Conservation (phyloP, 495 filamentous ascomycete genomes). For the Cercophora sp. region DNA sequence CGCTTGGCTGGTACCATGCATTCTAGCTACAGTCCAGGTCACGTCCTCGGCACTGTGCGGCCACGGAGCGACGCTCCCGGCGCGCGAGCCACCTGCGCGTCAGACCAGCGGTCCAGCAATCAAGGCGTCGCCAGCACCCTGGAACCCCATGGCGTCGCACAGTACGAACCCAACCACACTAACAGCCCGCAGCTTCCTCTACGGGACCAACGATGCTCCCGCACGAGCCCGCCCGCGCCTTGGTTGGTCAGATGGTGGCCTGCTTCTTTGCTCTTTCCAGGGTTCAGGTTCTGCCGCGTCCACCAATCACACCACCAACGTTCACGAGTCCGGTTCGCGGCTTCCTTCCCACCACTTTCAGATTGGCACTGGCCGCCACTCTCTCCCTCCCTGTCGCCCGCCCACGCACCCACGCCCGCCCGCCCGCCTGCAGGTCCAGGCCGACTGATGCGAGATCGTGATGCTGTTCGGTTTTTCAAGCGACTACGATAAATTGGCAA, state of each 20-base stretch:
- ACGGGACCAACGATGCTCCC: conserved; percentile 21
- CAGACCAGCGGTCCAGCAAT: conserved; percentile 2
- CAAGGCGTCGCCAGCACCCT: conserved; percentile 1
- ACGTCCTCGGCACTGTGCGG: not conserved
- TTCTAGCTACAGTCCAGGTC: not conserved
- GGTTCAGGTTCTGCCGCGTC: conserved; percentile 27
- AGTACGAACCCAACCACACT: conserved; percentile 7
- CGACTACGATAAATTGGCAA: no score
- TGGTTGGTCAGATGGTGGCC: conserved; percentile 14
- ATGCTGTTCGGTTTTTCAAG: not conserved
- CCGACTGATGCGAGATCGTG: conserved; percentile 1
- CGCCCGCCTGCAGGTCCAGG: not conserved
- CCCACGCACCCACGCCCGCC: not conserved
- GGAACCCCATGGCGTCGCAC: conserved; percentile 8
- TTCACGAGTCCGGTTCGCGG: not conserved
- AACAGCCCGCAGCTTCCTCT: conserved; percentile 15
- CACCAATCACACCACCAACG: conserved; percentile 4
- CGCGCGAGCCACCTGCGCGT: not conserved
- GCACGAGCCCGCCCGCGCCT: conserved; percentile 3
- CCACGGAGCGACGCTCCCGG: conserved; percentile 19
- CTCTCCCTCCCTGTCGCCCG: not conserved
- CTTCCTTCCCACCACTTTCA: conserved; percentile 4
- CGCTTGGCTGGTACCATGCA: not conserved
- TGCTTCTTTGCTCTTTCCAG: conserved; percentile 19
- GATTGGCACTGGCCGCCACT: no score